Base-by-base conservation (phyloP, 768 basidiomycete species). In the Ephemerocybe angulata region DNA sequence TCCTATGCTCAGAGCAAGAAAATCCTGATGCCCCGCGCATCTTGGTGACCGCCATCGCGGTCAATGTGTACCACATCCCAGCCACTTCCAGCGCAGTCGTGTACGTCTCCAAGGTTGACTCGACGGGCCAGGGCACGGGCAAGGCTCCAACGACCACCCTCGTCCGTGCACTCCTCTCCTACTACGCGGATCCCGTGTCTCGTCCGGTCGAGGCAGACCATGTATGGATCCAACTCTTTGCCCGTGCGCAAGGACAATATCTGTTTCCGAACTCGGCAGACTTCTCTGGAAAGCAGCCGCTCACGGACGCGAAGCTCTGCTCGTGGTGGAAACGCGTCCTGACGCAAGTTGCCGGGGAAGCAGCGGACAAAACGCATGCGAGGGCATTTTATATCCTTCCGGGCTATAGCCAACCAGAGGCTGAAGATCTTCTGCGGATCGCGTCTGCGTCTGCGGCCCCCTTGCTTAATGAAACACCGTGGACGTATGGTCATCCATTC, bases 31-130 rank as follows among this genome's bases (percentile, higher is more conserved):
- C 77, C 0, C 77, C 80, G 3, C 79, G 80, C 22, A 75, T 90
- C 1, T 76, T 94, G 50, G 84, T 91, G 29, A 78, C 85, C 3
- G 94, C 82, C n/a, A 78, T 97, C 56, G 91, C 95, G 66, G 88
- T 84, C 0, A 78, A 70, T 35, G 68, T 94, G 25, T 95, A 92
- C 76, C 80, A 81, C 46, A 65, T 95, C 48, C 88, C 91, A 2
- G 60, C 81, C 3, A 87, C 90, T 1, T 75, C 77, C 2, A 81
- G 81, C 53, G 84, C 84, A 3, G 79, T 98, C 30, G 69, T 98
- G 29, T 97, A 98, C 68, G 77, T 99, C 50, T 90, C 91, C 47
- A 99, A 99, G 72, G 86, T 97, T 51, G 97, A 99, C 68, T 85
- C 93, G 11, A 92, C 95, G 0, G 95, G 95, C 0, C 86, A 94